These are phyloP conservation scores for Hibiscus mutabilis DNA, from an alignment of 345 rosid species.

Conservation along the genomic window DNA sequence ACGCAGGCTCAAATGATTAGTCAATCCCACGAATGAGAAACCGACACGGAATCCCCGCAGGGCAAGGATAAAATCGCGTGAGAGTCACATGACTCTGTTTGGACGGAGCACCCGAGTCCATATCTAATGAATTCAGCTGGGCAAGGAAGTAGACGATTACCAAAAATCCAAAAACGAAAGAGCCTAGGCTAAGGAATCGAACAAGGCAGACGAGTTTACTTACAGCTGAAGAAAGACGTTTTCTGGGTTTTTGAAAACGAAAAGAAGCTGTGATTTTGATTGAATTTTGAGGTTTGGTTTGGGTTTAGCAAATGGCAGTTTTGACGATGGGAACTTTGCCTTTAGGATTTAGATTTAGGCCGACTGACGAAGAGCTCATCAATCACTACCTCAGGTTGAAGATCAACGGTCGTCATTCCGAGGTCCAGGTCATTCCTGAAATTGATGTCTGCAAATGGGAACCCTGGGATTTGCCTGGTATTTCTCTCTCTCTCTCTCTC, in stretches of 20 bases:
- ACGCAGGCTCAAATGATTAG: neutral
- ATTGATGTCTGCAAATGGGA: conserved; percentile 92
- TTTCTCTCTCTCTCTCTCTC: neutral
- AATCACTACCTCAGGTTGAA: conserved; percentile 74
- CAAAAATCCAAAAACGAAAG: no score
- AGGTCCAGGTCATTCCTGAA: conserved; percentile 77
- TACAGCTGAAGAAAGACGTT: neutral
- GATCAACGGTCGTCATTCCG: conserved; percentile 80
- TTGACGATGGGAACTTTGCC: conserved; percentile 59
- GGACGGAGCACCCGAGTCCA: neutral
- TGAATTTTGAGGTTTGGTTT: neutral
- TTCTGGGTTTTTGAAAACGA: neutral
- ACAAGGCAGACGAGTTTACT: neutral
- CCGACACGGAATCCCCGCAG: neutral
- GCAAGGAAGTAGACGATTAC: no score
- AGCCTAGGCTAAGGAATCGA: neutral
- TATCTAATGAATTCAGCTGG: no score
- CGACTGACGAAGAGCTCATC: conserved; percentile 88
- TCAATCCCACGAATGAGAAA: neutral
- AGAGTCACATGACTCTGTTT: neutral
- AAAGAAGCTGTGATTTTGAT: neutral
- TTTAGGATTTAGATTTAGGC: conserved; percentile 80
- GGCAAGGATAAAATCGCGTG: neutral
- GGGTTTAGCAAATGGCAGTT: conserved; percentile 24
- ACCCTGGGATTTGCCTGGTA: conserved; percentile 85